A percentile compares a stretch with the other conserved stretches of the same genome.
Evolutionary conservation across 2,329 filamentous ascomycete species (phyloP).

Genomic region (Ceratocystis ficicola): DNA sequence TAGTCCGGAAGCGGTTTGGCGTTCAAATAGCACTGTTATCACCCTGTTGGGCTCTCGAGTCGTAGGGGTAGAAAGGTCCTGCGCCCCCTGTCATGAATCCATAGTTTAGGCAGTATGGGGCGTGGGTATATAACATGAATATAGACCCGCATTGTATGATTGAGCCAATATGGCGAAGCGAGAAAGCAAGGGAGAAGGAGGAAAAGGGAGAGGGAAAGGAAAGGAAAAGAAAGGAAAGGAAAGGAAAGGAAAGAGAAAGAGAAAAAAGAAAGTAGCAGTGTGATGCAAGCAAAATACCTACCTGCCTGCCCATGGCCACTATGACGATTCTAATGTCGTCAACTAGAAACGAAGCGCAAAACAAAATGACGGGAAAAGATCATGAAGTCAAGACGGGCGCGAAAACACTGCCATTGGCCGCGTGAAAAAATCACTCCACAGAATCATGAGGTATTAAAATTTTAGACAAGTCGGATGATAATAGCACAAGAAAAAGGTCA

Average conservation of each 20-base stretch:
- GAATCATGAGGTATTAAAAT: conserved; percentile 6
- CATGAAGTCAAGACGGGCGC: too few relatives aligned
- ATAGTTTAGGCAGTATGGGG: not conserved
- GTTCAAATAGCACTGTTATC: not conserved
- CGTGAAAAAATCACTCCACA: not conserved
- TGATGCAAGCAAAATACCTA: too few relatives aligned
- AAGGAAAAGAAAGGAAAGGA: not conserved
- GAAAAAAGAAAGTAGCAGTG: not conserved
- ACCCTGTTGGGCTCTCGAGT: not conserved
- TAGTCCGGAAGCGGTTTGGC: conserved; percentile 16
- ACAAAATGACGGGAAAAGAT: too few relatives aligned
- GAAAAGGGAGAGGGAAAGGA: not conserved
- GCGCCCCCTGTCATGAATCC: not conserved
- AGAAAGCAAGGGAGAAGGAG: too few relatives aligned
- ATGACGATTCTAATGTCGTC: too few relatives aligned
- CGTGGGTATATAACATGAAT: not conserved
- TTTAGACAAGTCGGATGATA: not conserved
- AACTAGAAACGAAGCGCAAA: too few relatives aligned
- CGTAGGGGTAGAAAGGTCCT: not conserved
- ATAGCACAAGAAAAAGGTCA: not conserved
- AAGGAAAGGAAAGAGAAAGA: not conserved
- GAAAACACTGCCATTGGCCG: too few relatives aligned
- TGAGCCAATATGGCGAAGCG: too few relatives aligned
- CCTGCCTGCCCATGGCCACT: too few relatives aligned
- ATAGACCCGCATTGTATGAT: too few relatives aligned